Base-by-base conservation (phyloP, 768 basidiomycete species). In the Leccinum uliginosum region DNA sequence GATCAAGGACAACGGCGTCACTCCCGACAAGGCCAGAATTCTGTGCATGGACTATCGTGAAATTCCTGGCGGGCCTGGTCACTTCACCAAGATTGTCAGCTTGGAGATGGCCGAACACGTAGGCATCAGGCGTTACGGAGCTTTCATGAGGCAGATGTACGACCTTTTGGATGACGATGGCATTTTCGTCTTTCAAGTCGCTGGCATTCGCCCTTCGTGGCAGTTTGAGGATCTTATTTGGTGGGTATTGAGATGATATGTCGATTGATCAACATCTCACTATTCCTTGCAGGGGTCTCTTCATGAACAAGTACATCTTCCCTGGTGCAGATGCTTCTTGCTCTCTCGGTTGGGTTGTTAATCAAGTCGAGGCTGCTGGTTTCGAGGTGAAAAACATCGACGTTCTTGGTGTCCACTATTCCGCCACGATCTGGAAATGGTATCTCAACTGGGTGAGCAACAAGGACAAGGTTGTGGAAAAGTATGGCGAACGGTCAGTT, bases 81-180 rank as follows among this genome's bases (percentile, higher is more conserved):
- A 84, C 56, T 99, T 89, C 68, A 87, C 85, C 67, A 98, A 98
- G 79, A 98, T 99, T 53, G 93, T 96, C 50, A 87, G 86, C 59
- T 80, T 99, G 59, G 97, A 99, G 72, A 98, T 98, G 96, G 96
- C 96, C 17, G 97, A 99, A 85, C 97, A 99, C 70, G 97, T 99
- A 59, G 97, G 97, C 57, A 84, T 99, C 67, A 86, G 93, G 64
- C 87, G 93, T 45, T 99, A 99, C 74, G 82, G 81, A 15, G 72
- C 87, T 35, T 98, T 96, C 84, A 80, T 98, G 62, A 78, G 81
- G 35, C 93, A 98, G 73, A 86, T 99, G 55, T 97, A 98, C 67
- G 84, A 95, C 63, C 79, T 98, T 35, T 80, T 99, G 59, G 90
- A 93, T 57, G 95, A 99, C 71, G 89, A 98, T 62, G 97, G 97